Base-by-base conservation (phyloP, 345 rosid species). In the Dipteronia dyeriana region DNA sequence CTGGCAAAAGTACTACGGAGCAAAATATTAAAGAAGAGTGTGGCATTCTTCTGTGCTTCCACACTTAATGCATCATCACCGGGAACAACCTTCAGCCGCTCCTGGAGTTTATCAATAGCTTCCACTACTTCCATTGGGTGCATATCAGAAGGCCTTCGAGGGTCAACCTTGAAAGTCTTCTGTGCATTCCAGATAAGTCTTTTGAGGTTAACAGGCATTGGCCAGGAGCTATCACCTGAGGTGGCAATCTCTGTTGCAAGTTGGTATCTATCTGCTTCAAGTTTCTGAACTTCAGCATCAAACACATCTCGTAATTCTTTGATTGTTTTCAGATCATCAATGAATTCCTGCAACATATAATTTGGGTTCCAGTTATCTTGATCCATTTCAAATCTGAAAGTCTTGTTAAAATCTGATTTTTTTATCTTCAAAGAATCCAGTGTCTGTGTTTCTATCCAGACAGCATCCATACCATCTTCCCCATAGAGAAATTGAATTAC, bases 21-120 rank as follows among this genome's bases (percentile, higher is more conserved):
- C 86, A 95, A 86, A 73, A 95, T 95, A 77, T 90, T 84, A 63
- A 95, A 95, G 88, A 95, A 94, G 75, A 95, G 90, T 0, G 99
- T 95, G n/a, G 99, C 97, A 84, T 95, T 95, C 87, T 93, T 95
- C 80, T 95, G 99, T 59, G 99, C 99, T 87, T 95, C 99, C 74
- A 95, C 90, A 76, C 99, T 95, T 86, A 95, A 83, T 0, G 85
- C 87, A 85, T 95, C 99, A 7, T 88, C 90, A 31, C 99, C 98
- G 2, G 97, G 98, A 82, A 95, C 99, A 84, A 95, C 99, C 85
- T 86, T 88, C 75, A 95, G 83, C 85, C 92, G 91, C 86, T 95
- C 99, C 80, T 95, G 99, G 67, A 95, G 92, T 85, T 91, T 94
- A 87, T 95, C 98, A 74, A 95, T 93, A 75, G 91, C 91, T 85